Evolutionary conservation across 331 rosid genomes (phyloP).

Genomic region (Malus hybrid): DNA sequence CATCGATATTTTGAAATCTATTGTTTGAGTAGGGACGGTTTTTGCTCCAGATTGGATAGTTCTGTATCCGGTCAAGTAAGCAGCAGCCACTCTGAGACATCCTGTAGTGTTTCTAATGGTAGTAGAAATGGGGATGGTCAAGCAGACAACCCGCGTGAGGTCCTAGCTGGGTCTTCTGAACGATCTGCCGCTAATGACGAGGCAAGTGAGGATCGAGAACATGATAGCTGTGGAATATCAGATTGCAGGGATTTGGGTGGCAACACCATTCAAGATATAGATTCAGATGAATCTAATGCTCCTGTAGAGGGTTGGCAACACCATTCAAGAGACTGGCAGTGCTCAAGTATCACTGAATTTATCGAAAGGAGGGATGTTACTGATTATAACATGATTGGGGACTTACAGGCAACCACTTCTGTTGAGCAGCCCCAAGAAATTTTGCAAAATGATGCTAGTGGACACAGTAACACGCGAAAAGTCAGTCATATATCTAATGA

Average conservation of each 20-base stretch:
- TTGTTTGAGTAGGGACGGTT: slow-evolving; percentile 73
- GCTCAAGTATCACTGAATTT: slow-evolving; percentile 13
- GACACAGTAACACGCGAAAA: slow-evolving; percentile 27
- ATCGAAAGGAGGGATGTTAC: slow-evolving; percentile 14
- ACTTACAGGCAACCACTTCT: slow-evolving; percentile 22
- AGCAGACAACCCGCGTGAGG: slow-evolving; percentile 36
- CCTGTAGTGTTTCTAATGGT: slow-evolving; percentile 30
- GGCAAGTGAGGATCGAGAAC: slow-evolving; percentile 26
- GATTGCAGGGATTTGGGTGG: slow-evolving; percentile 30
- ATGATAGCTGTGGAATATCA: slow-evolving; percentile 23
- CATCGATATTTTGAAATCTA: neutral
- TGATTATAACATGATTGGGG: slow-evolving; percentile 11
- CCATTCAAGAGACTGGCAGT: slow-evolving; percentile 31
- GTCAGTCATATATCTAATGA: slow-evolving; percentile 25
- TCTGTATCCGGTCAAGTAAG: slow-evolving; percentile 46
- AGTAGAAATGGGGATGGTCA: slow-evolving; percentile 34
- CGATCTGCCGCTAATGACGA: slow-evolving; percentile 27
- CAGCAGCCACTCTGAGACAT: slow-evolving; percentile 41
- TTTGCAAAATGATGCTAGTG: slow-evolving; percentile 28
- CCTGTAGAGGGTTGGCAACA: slow-evolving; percentile 31
- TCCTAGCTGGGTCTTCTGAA: slow-evolving; percentile 29
- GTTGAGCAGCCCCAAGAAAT: slow-evolving; percentile 22
- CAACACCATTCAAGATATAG: slow-evolving; percentile 28
- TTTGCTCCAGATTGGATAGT: slow-evolving; percentile 54
- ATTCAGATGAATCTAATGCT: slow-evolving; percentile 25